Base-by-base conservation (phyloP, 2,329 filamentous ascomycete species). In the Coniochaeta pulveracea region DNA sequence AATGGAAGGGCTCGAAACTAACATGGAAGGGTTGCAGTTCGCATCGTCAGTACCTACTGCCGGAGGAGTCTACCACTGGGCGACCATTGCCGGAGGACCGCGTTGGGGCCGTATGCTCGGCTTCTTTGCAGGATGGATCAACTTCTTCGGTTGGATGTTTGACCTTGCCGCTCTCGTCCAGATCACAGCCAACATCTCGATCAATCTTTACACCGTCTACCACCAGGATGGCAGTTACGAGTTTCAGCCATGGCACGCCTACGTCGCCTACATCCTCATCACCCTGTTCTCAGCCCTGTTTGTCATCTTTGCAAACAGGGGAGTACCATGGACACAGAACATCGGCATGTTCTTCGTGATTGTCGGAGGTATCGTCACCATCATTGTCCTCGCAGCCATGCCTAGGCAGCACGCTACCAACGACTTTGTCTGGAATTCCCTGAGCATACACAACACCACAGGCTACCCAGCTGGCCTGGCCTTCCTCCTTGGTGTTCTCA, bases 401-500 rank as follows among this genome's bases (percentile, higher is more conserved):
- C 71, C 74, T 5, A 49, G 48, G 28, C 43, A 48, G 9, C 63
- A 75, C 49, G 69, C 65, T 3, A 60, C 55, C 26, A 63, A 61
- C 41, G 42, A 61, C 18, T 69, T 67, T 19, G 69, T 77, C 7
- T 78, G 71, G 71, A 51, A 42, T 22, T 59, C 55, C 2, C 64
- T 66, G 41, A 37, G 51, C 5, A 56, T 61, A 41, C 61, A 66
- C 38, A 69, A 68, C 39, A 45, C 51, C 43, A 72, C 55, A 46
- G 72, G 72, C 33, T 70, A 52, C 69, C 57, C 43, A 43, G 59
- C 71, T 27, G 73, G 73, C 11, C 69, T 80, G n/a, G 73, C 74
- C 3, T 80, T 81, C 40, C 55, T 79, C 17, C 57, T 70, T 1
- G 76, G 76, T 12, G 76, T 80, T 50, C 59, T 81, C 16, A 80